These are phyloP conservation scores for Yamagishiella unicocca DNA, from an alignment of 139 green algal species.

Conservation along the genomic window DNA sequence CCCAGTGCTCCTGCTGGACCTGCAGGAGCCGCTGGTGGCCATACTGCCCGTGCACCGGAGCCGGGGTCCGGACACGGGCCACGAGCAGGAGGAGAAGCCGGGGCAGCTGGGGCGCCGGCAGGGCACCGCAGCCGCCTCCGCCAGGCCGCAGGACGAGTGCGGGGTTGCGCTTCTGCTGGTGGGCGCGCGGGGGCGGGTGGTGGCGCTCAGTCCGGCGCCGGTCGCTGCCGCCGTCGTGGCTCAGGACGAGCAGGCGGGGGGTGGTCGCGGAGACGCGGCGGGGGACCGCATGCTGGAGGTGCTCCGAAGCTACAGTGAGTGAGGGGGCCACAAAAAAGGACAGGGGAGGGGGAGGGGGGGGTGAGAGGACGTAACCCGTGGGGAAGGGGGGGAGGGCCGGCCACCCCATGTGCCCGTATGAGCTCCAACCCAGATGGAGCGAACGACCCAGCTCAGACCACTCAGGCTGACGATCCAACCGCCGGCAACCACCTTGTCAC, in stretches of 20 bases:
- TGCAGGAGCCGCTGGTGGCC: slow-evolving; percentile 39
- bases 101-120: background rate
- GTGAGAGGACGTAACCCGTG: background rate
- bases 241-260: background rate
- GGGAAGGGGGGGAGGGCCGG: background rate
- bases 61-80: background rate
- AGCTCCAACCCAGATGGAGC: too few species aligned
- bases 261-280: background rate
- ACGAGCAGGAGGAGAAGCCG: background rate
- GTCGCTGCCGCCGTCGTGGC: background rate
- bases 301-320: slow-evolving; percentile 34
- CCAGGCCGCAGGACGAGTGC: background rate
- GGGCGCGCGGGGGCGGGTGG: slow-evolving; percentile 18
- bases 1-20: slow-evolving; percentile 18
- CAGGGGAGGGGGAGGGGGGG: background rate
- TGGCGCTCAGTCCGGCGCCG: slow-evolving; percentile 14
- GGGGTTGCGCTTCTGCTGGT: slow-evolving; percentile 33
- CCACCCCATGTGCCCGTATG: too few species aligned
- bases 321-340: too few species aligned
- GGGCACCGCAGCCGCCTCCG: background rate
- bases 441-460: too few species aligned
- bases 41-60: background rate
- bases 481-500: too few species aligned
- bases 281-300: background rate
- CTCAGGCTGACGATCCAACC: too few species aligned